Conservation (phyloP, 164 flowering plant species). For the Vitis rupestris region DNA sequence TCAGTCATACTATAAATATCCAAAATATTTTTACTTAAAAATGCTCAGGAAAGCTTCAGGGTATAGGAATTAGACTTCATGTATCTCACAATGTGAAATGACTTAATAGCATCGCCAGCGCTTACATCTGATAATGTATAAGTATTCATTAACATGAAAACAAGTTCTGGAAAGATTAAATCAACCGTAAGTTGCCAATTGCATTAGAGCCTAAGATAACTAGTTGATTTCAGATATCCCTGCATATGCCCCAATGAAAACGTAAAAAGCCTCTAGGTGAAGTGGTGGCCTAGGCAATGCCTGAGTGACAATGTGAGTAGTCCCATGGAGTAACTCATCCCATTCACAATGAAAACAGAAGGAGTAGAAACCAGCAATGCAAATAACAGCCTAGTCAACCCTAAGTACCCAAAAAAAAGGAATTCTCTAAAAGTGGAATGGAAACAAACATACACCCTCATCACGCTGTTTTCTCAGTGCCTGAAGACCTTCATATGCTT, state of each 20-base stretch:
- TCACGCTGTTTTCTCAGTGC: constrained; percentile 69
- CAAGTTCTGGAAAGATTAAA: too few species aligned
- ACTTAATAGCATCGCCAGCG: too few species aligned
- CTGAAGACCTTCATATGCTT: constrained; percentile 40
- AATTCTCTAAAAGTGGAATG: constrained; percentile 26
- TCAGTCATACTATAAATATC: too few species aligned
- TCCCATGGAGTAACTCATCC: background rate
- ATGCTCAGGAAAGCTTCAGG: too few species aligned
- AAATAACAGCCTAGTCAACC: background rate
- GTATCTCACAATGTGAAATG: too few species aligned
- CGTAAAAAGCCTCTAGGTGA: background rate
- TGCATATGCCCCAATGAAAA: background rate
- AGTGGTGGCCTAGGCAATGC: background rate
- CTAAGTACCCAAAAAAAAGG: background rate
- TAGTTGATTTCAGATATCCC: background rate
- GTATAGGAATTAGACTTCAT: too few species aligned
- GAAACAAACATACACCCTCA: constrained; percentile 49
- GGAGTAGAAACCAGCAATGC: background rate
- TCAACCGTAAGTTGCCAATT: background rate
- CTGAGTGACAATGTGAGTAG: background rate
- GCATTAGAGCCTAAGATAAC: background rate
- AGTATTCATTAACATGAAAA: too few species aligned
- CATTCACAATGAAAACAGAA: background rate
- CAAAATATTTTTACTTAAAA: too few species aligned
- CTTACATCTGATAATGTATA: too few species aligned